Base-by-base conservation (phyloP, 2,329 filamentous ascomycete species). In the Fusarium sp. region DNA sequence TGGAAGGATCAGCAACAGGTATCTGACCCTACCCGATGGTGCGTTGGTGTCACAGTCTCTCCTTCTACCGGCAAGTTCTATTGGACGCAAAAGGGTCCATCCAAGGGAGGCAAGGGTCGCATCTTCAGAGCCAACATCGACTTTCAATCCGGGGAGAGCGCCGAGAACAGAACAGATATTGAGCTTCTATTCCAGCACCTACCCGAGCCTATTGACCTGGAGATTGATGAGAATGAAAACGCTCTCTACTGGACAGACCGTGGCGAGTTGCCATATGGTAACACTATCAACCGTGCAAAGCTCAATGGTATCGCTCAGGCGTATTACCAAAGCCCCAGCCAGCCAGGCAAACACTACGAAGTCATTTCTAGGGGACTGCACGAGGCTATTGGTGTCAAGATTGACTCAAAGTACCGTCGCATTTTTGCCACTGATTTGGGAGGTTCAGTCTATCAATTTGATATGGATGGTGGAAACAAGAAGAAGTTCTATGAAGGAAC, bases 391-490 rank as follows among this genome's bases (percentile, higher is more conserved):
- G 59, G 47, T 3, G 16, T 63, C 8, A 46, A 54, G 12, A 4
- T 61, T 0, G 58, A 61, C 10, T 3, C 9, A 0, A 52, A 43
- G 15, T 52, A 39, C 1, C 8, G n/a, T 0, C 31, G 21, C 5
- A 52, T 61, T 0, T 61, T 52, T 9, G 58, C 26, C 0, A 61
- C 58, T 0, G 58, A 61, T 1, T 2, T 60, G 3, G 55, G 58
- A 33, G 58, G 58, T 13, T 50, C 55, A 0, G 42, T 61, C 23
- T 61, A 61, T 15, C 26, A 60, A 24, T 37, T 60, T 21, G 55
- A 60, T 18, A 33, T 60, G 21, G 43, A 60, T 8, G 55, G 55
- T 0, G 20, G 43, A 2, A 44, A 42, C 28, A 41, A 2, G 12
- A 47, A 8, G 24, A 33, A 18, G n/a, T 5, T 63, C 0, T 63